Evolutionary conservation across 1,139 yeast genomes (phyloP), one percentile per base, ranked within the genome.

Genomic region (Entelexis paramagnoliae): DNA sequence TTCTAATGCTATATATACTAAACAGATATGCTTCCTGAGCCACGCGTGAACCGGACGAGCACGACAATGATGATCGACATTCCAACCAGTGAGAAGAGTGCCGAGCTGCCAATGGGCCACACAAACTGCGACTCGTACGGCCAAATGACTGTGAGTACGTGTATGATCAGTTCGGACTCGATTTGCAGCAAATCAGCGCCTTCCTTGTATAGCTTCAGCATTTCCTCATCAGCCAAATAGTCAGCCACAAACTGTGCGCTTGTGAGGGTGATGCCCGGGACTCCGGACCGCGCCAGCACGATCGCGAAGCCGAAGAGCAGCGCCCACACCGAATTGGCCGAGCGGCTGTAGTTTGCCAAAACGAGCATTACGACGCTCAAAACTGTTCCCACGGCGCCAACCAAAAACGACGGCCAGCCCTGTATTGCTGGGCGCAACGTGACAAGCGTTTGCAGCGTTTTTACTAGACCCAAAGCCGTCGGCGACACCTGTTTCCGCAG

Each of bases 191-290:
- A 44, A 8, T 34, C 46, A 19, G 56, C 58, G 40, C 52, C 49
- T 28, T 56, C 56, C n/a, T 42, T 33, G 33, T 49, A 59, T n/a
- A 55, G 46, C 24, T 40, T 47, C 28, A 49, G 50, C 17, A 56
- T 49, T 13, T 55, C 58, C 14, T 49, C 56, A 34, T 59, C 61
- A 3, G 53, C 55, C 13, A 59, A 42, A 26, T 58, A 54, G 17
- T 52, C 52, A 2, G 51, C 49, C 6, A 56, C 53, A 24, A 56
- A 56, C 44, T 45, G 48, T 8, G 51, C 56, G n/a, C 54, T 50
- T 5, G 35, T 34, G 17, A 41, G 28, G 28, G 50, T 57, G 34
- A 59, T 52, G 2, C 53, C 48, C 2, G 57, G 55, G 6, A 53
- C 51, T 4, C 60, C 59, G 4, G 55, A 36, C 16, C 56, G 52